A percentile compares a stretch with the other conserved stretches of the same genome.
Evolutionary conservation across 352 stramenopile species (phyloP).

Genomic region (Phytopythium kandeliae): DNA sequence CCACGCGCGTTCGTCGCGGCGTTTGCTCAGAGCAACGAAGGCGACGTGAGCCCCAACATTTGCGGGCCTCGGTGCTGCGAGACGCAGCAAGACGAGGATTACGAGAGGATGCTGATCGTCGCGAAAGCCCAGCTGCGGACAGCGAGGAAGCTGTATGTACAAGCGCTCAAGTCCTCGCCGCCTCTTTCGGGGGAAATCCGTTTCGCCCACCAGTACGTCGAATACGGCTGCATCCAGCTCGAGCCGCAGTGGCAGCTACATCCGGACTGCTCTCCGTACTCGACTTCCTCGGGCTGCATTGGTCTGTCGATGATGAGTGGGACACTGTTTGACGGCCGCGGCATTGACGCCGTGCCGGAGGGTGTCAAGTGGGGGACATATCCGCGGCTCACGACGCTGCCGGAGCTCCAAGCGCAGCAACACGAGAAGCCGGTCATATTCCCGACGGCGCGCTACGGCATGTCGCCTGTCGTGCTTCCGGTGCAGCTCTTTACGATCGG

Average conservation of each 20-base stretch:
- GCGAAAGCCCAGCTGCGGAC: slow-evolving; percentile 67
- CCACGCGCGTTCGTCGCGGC: slow-evolving; percentile 87
- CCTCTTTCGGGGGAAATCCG: slow-evolving; percentile 36
- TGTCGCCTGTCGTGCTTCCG: slow-evolving; percentile 66
- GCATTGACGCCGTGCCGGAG: slow-evolving; percentile 54
- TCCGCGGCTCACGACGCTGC: slow-evolving; percentile 67
- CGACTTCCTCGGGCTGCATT: slow-evolving; percentile 75
- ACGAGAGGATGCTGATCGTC: slow-evolving; percentile 76
- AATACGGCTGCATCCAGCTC: slow-evolving; percentile 64
- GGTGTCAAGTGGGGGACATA: slow-evolving; percentile 65
- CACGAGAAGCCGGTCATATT: slow-evolving; percentile 82
- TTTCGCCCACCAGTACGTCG: slow-evolving; percentile 70
- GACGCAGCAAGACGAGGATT: slow-evolving; percentile 65
- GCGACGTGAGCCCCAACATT: slow-evolving; percentile 92
- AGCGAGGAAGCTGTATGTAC: slow-evolving; percentile 48
- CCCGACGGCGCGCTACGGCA: slow-evolving; percentile 61
- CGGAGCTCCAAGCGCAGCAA: slow-evolving; percentile 60
- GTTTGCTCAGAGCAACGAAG: slow-evolving; percentile 92
- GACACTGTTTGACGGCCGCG: slow-evolving; percentile 69
- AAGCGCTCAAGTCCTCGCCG: slow-evolving; percentile 21
- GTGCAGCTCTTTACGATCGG: slow-evolving; percentile 68
- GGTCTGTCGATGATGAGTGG: slow-evolving; percentile 82
- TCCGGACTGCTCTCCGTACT: slow-evolving; percentile 45
- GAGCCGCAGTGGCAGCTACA: slow-evolving; percentile 62
- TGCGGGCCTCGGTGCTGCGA: slow-evolving; percentile 55